phyloP scores from a whole-genome alignment of 106 monocot species.

The Phalaenopsis aphrodite region DNA sequence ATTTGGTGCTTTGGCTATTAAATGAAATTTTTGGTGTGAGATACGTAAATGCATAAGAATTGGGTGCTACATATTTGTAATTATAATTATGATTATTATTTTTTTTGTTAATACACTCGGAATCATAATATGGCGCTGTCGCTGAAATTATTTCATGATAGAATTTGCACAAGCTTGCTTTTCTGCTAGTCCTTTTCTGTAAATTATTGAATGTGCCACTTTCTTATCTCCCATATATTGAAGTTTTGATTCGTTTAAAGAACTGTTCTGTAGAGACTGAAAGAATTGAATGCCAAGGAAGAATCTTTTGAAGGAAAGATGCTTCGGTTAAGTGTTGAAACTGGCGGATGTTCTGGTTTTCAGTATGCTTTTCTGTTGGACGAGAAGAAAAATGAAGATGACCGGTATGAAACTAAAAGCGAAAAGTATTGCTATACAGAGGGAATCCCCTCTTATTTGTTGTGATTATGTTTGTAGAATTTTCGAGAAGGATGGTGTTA shows the following conservation, averaged over 20 bases:
- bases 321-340: conserved; percentile 86
- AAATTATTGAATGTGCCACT: not conserved
- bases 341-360: conserved; percentile 98
- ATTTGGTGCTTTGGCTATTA: too few relatives aligned
- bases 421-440: not conserved
- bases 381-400: conserved; percentile 70
- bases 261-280: conserved; percentile 61
- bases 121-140: too few relatives aligned
- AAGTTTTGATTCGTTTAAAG: not conserved
- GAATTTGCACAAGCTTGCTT: not conserved
- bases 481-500: conserved; percentile 89
- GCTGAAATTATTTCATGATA: too few relatives aligned
- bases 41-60: too few relatives aligned
- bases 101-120: too few relatives aligned
- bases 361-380: conserved; percentile 88
- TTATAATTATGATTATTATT: too few relatives aligned
- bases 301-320: conserved; percentile 55
- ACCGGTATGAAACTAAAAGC: conserved; percentile 33
- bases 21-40: too few relatives aligned
- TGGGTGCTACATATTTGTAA: too few relatives aligned
- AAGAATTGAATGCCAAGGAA: conserved; percentile 59
- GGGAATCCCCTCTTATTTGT: not conserved
- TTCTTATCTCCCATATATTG: not conserved
- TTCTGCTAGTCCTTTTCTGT: not conserved
- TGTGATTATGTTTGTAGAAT: conserved; percentile 36